Base-by-base conservation (phyloP, 2,329 filamentous ascomycete genomes). In the Mariannaea sp. region DNA sequence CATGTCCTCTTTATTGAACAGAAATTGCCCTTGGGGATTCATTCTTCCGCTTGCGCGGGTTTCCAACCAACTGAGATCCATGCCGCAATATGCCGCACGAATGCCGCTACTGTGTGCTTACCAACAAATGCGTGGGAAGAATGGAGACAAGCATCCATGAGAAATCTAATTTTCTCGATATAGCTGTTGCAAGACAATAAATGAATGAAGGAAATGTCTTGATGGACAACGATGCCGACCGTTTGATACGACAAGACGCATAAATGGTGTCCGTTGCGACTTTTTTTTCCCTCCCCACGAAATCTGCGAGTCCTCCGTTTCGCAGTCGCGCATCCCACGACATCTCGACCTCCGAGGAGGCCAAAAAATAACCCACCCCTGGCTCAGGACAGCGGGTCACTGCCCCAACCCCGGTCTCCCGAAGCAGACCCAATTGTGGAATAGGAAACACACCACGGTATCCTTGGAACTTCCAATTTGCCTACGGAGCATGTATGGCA, bases 371-470 rank as follows among this genome's bases (percentile, higher is more conserved):
- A 42, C 47, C 41, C 33, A 9, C 19, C 39, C 38, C 52, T 43
- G 58, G 38, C 39, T 38, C 35, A 39, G 45, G 56, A 49, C 22
- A 48, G 49, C 44, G 36, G 59, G 32, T 14, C 48, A 50, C 48
- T 10, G n/a, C 16, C 24, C 40, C 41, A 32, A 48, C 30, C 48
- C 57, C 42, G 46, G 52, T 29, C 55, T 57, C 55, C 53, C 35
- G 53, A 49, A 43, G 14, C 27, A 32, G 36, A 59, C 26, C 53
- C 53, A 32, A 39, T 24, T 16, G 29, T 29, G 20, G 40, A 49
- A 20, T n/a, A n/a, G n/a, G 55, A 58, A 62, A 62, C 59, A 60
- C 36, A 56, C 55, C 52, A 62, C 54, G 49, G 44, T 49, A 55
- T 49, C 52, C 54, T 47, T 55, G 57, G 50, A 56, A 49, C 38